Conservation (phyloP, 2,329 filamentous ascomycete species). For the Ophiocordyceps camponoti-rufipedis region DNA sequence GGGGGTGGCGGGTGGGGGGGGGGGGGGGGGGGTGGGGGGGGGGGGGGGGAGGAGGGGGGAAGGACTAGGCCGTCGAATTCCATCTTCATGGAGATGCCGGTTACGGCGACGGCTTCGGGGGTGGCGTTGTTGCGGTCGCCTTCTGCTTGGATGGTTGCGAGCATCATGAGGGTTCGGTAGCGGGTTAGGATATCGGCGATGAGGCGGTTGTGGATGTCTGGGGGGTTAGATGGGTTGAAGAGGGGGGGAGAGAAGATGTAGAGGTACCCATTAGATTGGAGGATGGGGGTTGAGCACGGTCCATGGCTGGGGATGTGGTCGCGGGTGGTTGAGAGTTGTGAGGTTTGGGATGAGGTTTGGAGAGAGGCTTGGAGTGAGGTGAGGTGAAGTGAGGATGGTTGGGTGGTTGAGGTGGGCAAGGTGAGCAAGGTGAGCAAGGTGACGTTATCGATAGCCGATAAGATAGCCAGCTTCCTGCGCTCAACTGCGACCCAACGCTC, state of each 20-base stretch:
- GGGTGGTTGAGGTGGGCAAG: not conserved
- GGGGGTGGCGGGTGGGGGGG: not conserved
- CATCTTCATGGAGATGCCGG: constrained; percentile 24
- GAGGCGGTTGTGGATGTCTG: constrained; percentile 26
- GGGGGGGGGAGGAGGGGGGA: not conserved
- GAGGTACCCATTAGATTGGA: constrained; percentile 18
- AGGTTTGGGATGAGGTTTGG: too few relatives aligned
- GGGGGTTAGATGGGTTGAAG: not conserved
- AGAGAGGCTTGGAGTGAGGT: not conserved
- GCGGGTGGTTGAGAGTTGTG: not conserved
- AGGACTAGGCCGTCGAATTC: constrained; percentile 24
- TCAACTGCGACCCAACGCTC: too few relatives aligned
- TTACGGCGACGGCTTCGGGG: constrained; percentile 22
- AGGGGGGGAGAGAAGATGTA: not conserved
- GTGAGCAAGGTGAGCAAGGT: not conserved
- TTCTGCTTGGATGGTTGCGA: constrained; percentile 22
- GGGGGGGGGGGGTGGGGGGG: rapidly evolving
- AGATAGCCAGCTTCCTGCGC: too few relatives aligned
- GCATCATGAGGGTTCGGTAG: constrained; percentile 24
- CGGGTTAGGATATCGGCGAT: constrained; percentile 24
- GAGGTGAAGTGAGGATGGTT: too few relatives aligned
- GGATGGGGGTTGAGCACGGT: constrained; percentile 12
- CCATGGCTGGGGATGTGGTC: constrained; percentile 8
- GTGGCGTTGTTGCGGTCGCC: constrained; percentile 19
- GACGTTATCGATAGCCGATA: not conserved